Percentiles rank a stretch among this genome's conserved stretches.
Conservation (phyloP, 169 alveolate genomes). For the Plasmodium coatneyi region DNA sequence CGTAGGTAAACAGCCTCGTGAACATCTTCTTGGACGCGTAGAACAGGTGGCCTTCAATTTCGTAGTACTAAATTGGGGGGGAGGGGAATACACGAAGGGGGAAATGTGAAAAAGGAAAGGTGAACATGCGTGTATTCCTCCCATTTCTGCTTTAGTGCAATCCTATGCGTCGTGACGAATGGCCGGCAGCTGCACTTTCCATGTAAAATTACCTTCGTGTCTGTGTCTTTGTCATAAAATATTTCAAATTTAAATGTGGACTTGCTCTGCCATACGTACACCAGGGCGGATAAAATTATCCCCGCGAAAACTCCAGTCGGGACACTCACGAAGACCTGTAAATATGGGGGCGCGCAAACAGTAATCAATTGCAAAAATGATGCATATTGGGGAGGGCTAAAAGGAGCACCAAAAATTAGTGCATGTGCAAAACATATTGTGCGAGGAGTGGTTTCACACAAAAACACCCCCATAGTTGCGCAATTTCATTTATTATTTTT, state of each 20-base stretch:
- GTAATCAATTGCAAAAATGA: background rate
- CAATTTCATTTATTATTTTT: background rate
- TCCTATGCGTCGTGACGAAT: background rate
- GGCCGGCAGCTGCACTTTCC: background rate
- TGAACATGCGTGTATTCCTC: background rate
- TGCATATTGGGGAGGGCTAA: background rate
- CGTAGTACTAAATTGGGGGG: constrained; percentile 78
- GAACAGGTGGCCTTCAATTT: constrained; percentile 87
- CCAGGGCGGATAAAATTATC: constrained; percentile 83
- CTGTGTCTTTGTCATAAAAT: constrained; percentile 83
- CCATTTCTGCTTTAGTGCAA: background rate
- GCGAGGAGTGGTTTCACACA: background rate
- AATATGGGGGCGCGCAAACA: background rate
- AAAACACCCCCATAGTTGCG: background rate
- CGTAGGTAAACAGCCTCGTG: constrained; percentile 83
- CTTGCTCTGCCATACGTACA: constrained; percentile 88
- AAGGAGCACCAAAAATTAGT: background rate
- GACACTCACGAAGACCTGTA: constrained; percentile 78
- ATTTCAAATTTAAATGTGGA: constrained; percentile 86
- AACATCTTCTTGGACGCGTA: constrained; percentile 86
- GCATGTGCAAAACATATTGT: background rate
- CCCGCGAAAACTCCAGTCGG: constrained; percentile 87
- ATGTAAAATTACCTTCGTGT: constrained; percentile 76
- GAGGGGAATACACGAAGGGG: background rate
- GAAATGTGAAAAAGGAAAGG: background rate